Conservation (phyloP, 805 yeast species). For the Saturnispora dispora region DNA sequence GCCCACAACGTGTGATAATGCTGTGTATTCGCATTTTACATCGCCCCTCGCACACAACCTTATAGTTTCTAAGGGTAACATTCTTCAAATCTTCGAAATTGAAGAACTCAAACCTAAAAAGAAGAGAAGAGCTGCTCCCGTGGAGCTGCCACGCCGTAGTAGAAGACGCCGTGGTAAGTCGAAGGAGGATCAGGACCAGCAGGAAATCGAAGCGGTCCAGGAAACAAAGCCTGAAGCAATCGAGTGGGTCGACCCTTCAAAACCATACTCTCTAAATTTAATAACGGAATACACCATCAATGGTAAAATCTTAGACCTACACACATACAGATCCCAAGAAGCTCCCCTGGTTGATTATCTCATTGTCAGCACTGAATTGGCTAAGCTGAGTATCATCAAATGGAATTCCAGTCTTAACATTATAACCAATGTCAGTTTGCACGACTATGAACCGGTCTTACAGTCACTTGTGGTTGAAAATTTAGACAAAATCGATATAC, state of each 20-base stretch:
- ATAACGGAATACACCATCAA: constrained; percentile 60
- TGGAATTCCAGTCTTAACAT: constrained; percentile 53
- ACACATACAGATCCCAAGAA: constrained; percentile 40
- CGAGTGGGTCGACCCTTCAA: constrained; percentile 12
- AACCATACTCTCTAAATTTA: constrained; percentile 29
- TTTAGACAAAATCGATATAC: constrained; percentile 29
- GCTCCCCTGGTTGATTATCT: constrained; percentile 46
- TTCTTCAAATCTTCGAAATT: constrained; percentile 53
- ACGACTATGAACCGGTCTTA: constrained; percentile 72
- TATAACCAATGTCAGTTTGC: constrained; percentile 70
- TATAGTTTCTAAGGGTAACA: constrained; percentile 59
- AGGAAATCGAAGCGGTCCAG: constrained; percentile 12
- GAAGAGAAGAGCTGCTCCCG: constrained; percentile 7
- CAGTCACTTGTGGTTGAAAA: constrained; percentile 39
- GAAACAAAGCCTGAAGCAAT: constrained; percentile 13
- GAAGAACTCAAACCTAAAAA: constrained; percentile 15
- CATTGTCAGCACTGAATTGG: constrained; percentile 56
- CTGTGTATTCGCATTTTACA: constrained; percentile 39
- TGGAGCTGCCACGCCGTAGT: constrained; percentile 1
- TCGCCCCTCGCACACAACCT: constrained; percentile 40
- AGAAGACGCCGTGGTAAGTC: background rate
- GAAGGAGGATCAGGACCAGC: constrained; percentile 8
- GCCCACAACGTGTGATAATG: constrained; percentile 64
- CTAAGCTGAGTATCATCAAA: constrained; percentile 66
- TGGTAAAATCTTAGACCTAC: constrained; percentile 58